These are phyloP conservation scores for Aspergillus transmontanensis DNA, from an alignment of 2,329 filamentous ascomycete species.

Conservation along the genomic window DNA sequence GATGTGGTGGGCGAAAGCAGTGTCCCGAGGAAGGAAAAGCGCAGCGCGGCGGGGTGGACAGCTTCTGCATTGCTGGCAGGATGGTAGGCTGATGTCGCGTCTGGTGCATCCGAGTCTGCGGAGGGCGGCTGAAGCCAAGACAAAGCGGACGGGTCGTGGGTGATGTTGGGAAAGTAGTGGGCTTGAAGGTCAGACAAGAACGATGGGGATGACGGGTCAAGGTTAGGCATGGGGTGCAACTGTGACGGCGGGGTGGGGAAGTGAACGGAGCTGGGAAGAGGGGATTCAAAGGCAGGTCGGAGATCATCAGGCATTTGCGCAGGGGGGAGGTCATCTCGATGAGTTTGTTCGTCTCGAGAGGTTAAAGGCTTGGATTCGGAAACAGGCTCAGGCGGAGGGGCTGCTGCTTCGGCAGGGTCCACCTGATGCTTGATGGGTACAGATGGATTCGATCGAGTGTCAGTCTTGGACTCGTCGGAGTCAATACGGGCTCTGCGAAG, in stretches of 20 bases:
- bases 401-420: neutral
- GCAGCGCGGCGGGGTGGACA: conserved; percentile 67
- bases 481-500: conserved; percentile 77
- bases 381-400: conserved; percentile 11
- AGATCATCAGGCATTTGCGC: conserved; percentile 40
- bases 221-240: conserved; percentile 62
- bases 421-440: neutral
- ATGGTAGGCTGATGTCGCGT: conserved; percentile 77
- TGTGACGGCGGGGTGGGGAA: conserved; percentile 49
- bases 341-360: conserved; percentile 10
- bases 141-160: conserved; percentile 80
- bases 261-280: conserved; percentile 39
- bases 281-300: conserved; percentile 42
- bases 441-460: neutral
- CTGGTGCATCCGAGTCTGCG: conserved; percentile 61
- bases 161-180: conserved; percentile 90
- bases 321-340: conserved; percentile 40
- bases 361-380: neutral
- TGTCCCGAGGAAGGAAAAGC: conserved; percentile 84
- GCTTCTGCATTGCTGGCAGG: conserved; percentile 72
- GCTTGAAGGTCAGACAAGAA: conserved; percentile 83
- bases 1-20: conserved; percentile 77
- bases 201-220: conserved; percentile 79
- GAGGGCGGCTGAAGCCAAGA: conserved; percentile 86
- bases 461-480: conserved; percentile 47